These are phyloP conservation scores for Cadophora luteo-olivacea DNA, from an alignment of 2,329 filamentous ascomycete genomes.

Conservation along the genomic window DNA sequence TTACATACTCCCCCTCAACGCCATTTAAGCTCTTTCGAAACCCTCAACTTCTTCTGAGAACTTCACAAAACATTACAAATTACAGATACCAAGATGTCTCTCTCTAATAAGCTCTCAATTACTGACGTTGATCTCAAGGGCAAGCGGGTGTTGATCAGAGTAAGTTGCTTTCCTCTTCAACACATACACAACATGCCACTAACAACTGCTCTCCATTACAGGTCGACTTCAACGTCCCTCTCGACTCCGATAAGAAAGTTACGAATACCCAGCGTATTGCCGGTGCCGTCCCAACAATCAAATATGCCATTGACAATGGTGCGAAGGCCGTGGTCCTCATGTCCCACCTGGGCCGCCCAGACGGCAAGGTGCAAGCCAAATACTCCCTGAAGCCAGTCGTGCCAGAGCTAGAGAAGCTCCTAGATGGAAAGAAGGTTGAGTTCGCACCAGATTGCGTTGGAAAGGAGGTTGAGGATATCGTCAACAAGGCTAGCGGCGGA, in stretches of 20 bases:
- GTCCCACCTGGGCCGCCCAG: slow-evolving; percentile 96
- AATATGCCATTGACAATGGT: slow-evolving; percentile 87
- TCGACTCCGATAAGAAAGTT: slow-evolving; percentile 89
- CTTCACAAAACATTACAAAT: slow-evolving; percentile 13
- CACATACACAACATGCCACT: slow-evolving; percentile 26
- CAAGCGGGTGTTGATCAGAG: slow-evolving; percentile 97
- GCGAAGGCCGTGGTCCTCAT: slow-evolving; percentile 95
- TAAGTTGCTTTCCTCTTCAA: slow-evolving; percentile 53
- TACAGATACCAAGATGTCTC: slow-evolving; percentile 75
- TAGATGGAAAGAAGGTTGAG: slow-evolving; percentile 77
- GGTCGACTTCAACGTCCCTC: slow-evolving; percentile 99
- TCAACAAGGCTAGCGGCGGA: slow-evolving; percentile 81
- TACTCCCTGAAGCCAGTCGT: slow-evolving; percentile 95
- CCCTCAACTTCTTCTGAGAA: slow-evolving; percentile 26
- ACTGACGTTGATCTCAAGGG: slow-evolving; percentile 95
- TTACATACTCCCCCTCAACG: slow-evolving; percentile 27
- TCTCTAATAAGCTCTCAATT: slow-evolving; percentile 97
- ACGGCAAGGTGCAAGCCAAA: slow-evolving; percentile 88
- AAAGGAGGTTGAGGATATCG: slow-evolving; percentile 85
- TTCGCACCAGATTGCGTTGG: slow-evolving; percentile 93
- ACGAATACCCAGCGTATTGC: slow-evolving; percentile 99
- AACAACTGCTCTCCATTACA: slow-evolving; percentile 48
- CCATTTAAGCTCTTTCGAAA: slow-evolving; percentile 25
- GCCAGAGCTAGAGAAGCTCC: slow-evolving; percentile 87
- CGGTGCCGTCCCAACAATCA: slow-evolving; percentile 93